Conservation (phyloP, 192 early-diverging fungal species). For the Blastocladiella britannica region DNA sequence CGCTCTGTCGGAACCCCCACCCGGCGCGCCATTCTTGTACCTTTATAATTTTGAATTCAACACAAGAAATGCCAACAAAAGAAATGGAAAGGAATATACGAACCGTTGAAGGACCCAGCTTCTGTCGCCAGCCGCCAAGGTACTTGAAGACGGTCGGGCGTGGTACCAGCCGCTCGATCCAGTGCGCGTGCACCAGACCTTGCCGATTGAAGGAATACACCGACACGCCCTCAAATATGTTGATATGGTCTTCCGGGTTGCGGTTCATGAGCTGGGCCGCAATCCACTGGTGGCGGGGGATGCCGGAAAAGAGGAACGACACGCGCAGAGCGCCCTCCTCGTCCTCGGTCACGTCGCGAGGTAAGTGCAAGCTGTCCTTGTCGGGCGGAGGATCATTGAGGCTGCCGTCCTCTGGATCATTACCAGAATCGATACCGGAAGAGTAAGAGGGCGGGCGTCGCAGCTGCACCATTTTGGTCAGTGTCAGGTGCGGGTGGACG, state of each 20-base stretch:
- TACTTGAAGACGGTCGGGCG: not conserved
- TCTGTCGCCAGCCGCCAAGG: no score
- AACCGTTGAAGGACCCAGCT: no score
- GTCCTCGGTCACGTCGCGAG: no score
- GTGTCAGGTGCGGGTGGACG: not conserved
- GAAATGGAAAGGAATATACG: no score
- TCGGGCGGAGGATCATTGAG: not conserved
- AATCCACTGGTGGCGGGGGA: not conserved
- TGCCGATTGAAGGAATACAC: not conserved
- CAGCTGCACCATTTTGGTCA: not conserved
- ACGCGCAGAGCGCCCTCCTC: not conserved
- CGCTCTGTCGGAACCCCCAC: no score
- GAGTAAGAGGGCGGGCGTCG: no score
- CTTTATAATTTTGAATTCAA: no score
- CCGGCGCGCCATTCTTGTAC: no score
- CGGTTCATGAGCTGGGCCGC: not conserved
- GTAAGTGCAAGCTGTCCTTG: not conserved
- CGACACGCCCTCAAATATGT: not conserved
- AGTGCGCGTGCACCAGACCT: not conserved
- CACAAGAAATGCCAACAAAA: no score
- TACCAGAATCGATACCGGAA: no score
- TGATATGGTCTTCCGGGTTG: no score
- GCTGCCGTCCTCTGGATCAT: not conserved
- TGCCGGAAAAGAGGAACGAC: not conserved
- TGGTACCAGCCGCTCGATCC: not conserved